Conservation (phyloP, 768 basidiomycete genomes). For the Kwoniella pini region DNA sequence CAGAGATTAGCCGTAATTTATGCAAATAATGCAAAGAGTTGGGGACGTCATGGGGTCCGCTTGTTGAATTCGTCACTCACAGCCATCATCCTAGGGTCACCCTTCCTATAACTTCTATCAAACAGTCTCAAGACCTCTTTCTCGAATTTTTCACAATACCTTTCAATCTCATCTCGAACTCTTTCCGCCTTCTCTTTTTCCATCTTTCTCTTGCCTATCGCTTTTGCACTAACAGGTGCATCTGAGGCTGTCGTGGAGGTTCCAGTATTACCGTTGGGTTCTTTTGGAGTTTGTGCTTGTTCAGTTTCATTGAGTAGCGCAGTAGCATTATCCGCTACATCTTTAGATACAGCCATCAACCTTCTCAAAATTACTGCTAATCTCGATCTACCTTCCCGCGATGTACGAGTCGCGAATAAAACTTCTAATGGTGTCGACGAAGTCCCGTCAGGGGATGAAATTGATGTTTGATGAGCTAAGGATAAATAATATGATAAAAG, state of each 20-base stretch:
- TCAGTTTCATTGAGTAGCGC: conserved; percentile 40
- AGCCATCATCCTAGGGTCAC: conserved; percentile 99
- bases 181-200: conserved; percentile 67
- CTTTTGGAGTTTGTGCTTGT: conserved; percentile 25
- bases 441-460: conserved; percentile 57
- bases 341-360: conserved; percentile 82
- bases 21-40: no score
- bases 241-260: conserved; percentile 2
- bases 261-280: conserved; percentile 4
- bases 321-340: conserved; percentile 66
- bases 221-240: conserved; percentile 58
- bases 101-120: conserved; percentile 91
- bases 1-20: background rate
- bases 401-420: conserved; percentile 57
- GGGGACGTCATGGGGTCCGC: no score
- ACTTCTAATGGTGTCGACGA: conserved; percentile 76
- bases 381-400: conserved; percentile 80
- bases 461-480: conserved; percentile 60
- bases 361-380: conserved; percentile 84
- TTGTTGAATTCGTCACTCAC: conserved; percentile 57
- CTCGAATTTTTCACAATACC: conserved; percentile 97
- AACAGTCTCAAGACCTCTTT: conserved; percentile 97
- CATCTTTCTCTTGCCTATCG: conserved; percentile 66
- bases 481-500: conserved; percentile 92
- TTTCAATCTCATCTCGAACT: conserved; percentile 90